These are phyloP conservation scores for Hypoxylon rubiginosum DNA, from an alignment of 2,329 filamentous ascomycete species.

Conservation along the genomic window DNA sequence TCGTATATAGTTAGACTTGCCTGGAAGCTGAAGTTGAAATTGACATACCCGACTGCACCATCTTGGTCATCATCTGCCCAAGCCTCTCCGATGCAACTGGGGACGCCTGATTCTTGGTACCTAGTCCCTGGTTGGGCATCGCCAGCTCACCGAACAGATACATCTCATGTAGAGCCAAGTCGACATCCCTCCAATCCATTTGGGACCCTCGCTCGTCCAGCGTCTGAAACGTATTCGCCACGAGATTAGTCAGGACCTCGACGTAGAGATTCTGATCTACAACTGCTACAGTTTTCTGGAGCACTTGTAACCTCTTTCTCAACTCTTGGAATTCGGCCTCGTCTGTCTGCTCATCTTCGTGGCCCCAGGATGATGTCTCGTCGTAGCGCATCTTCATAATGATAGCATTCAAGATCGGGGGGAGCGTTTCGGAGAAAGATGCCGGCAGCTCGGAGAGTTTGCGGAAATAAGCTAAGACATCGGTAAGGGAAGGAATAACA, in stretches of 20 bases:
- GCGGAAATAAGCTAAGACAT: slow-evolving; percentile 90
- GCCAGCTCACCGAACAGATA: slow-evolving; percentile 94
- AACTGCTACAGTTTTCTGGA: slow-evolving; percentile 92
- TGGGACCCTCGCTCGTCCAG: slow-evolving; percentile 79
- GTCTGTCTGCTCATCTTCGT: slow-evolving; percentile 94
- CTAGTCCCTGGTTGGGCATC: slow-evolving; percentile 88
- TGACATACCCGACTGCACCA: slow-evolving; percentile 87
- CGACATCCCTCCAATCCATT: slow-evolving; percentile 94
- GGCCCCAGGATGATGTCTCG: slow-evolving; percentile 92
- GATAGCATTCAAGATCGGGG: slow-evolving; percentile 90
- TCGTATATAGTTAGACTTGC: slow-evolving; percentile 43
- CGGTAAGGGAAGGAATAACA: slow-evolving; percentile 92
- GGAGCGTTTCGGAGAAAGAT: slow-evolving; percentile 84
- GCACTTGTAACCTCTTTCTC: slow-evolving; percentile 86
- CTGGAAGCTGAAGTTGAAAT: slow-evolving; percentile 14
- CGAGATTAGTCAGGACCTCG: slow-evolving; percentile 86
- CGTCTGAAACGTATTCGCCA: slow-evolving; percentile 88
- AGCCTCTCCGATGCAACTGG: slow-evolving; percentile 84
- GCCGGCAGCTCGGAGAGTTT: slow-evolving; percentile 80
- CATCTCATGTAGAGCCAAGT: slow-evolving; percentile 95
- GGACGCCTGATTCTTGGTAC: slow-evolving; percentile 85
- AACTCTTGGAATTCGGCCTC: slow-evolving; percentile 98
- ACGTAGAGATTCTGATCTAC: slow-evolving; percentile 92
- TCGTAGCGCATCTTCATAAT: slow-evolving; percentile 98
- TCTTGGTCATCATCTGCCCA: slow-evolving; percentile 92